Evolutionary conservation across 176 grass and related monocot genomes (phyloP), one percentile per base, ranked within the genome.

Genomic region (Musa beccarii): DNA sequence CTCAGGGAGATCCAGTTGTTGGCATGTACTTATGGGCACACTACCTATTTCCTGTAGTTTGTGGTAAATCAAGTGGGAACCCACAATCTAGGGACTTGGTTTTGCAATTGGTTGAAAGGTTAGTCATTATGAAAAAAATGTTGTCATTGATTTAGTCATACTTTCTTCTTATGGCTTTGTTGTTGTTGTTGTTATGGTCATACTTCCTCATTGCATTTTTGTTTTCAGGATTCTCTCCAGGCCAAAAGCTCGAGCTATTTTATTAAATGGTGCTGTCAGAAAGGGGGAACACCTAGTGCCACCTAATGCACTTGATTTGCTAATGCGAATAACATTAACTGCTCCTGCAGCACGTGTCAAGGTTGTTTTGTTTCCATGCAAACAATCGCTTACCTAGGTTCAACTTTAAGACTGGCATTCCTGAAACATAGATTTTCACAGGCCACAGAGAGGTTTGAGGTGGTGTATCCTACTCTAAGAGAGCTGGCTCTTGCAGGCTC

Each of bases 391-490:
- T 9, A 14, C 13, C 43, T 52, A n/a, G n/a, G 11, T 29, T 7
- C 16, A 28, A 19, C 24, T 55, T 17, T 56, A 54, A 1, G 24
- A 34, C 28, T 71, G 43, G 23, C 17, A 9, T 70, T 59, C 52
- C 23, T 74, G 50, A 74, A 20, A 52, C 4, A 74, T 54, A 25
- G 24, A 3, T 57, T 56, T 76, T 11, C 91, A 56, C 71, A 99
- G 95, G 91, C 96, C 75, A 99, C 91, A 64, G 96, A 99, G 68
- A 99, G 96, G 72, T 95, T 89, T 85, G 91, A 92, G 84, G 76
- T 71, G 8, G 85, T 90, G 43, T 99, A 99, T 66, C 91, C 91
- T 49, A 76, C 75, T 83, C 84, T 99, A 15, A 99, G 92, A 83
- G 91, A 92, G 79, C 54, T 99, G 74, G 86, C 96, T 86, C 86